Base-by-base conservation (phyloP, 352 stramenopile species). In the Globisporangium paddicum region DNA sequence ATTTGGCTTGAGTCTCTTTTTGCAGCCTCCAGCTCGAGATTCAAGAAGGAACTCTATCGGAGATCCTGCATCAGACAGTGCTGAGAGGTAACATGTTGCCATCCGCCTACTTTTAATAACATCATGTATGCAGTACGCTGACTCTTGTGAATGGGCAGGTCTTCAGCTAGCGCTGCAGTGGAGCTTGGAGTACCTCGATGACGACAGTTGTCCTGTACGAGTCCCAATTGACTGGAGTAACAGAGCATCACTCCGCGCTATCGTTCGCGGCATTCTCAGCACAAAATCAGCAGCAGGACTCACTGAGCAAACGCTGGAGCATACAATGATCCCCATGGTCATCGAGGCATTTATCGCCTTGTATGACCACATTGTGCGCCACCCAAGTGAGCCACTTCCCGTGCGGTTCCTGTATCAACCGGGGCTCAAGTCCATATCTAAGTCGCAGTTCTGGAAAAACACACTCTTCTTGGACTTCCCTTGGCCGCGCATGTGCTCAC, bases 221-320 rank as follows among this genome's bases (percentile, higher is more conserved):
- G 41, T 80, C 9, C 40, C 60, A 5, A 55, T 89, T 18, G 68
- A 79, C 62, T 87, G 79, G 76, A 81, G 74, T 57, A 63, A 73
- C 9, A 54, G 47, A 8, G 38, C 46, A 0, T 67, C 66, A 5
- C 19, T 89, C 18, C 63, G 69, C 25, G 76, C 74, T 3, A 60
- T 86, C 16, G 64, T 87, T 21, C 68, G 73, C 3, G 60, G 71
- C 13, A 68, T 87, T 14, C 18, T 89, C n/a, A 66, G 63, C 5
- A 57, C 74, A 14, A 87, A 87, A 30, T 26, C 66, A 0, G 63
- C 66, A 0, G 58, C 66, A 0, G 68, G 55, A 2, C 14, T 68
- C 3, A 34, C 53, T 21, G 55, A 64, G 2, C 16, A 21, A 8
- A 25, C 13, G 11, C 19, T 66, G 2, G 46, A 80, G 8, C 23